Evolutionary conservation across 345 rosid genomes (phyloP), one percentile per base, ranked within the genome.

Genomic region (Hibiscus mutabilis): DNA sequence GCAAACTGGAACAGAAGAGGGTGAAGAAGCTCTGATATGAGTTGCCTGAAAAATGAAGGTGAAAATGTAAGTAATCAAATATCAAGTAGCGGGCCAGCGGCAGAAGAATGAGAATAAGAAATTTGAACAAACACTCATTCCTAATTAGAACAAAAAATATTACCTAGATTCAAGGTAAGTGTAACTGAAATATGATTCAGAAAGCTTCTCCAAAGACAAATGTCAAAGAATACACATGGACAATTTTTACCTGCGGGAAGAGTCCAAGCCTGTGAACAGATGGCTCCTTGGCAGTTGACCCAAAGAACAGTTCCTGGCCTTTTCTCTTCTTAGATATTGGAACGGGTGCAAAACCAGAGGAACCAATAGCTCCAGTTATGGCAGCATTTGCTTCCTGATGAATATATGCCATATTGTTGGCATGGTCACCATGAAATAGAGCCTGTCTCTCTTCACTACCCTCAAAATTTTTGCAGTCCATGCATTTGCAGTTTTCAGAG

Each of bases 361-460:
- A 87, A 51, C 98, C 98, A 75, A 96, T 83, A 70, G 98, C 98
- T 72, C 99, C 99, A 67, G 97, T 92, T 74, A 95, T 95, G 72
- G 97, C 99, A 74, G 99, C 99, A 85, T 95, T 95, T 53, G 99
- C 97, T 52, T 97, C 99, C 81, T 90, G 97, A 83, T 95, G 99
- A 80, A 95, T 88, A 74, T 84, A 92, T 42, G 89, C 83, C 78
- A 95, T 81, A 85, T 88, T 84, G 82, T 87, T 89, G 75, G 93
- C 86, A 79, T 86, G 90, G 75, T 92, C 97, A 47, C 96, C 97
- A 64, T 95, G 97, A 81, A 87, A 92, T 55, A 95, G 84, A 74
- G 97, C 97, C 69, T 86, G 97, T 69, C 99, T 89, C 85, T 96
- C 98, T 76, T 89, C 97, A 82, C 97, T 96, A 75, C 97, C 99